Evolutionary conservation across 2,329 filamentous ascomycete genomes (phyloP).

Genomic region (Phyllosticta ampelicida): DNA sequence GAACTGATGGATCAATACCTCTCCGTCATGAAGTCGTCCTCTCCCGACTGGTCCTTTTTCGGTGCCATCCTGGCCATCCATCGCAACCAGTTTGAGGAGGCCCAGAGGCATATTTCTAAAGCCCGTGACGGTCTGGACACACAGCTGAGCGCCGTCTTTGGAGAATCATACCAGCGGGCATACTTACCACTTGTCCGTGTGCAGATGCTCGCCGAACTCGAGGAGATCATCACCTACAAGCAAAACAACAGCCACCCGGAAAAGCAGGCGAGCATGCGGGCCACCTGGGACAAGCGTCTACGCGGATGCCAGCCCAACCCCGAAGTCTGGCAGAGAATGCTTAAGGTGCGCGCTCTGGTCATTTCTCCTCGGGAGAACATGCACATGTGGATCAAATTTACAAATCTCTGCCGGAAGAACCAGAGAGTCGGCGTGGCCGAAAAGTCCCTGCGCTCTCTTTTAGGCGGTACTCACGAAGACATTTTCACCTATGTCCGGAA

Average conservation of each 20-base stretch:
- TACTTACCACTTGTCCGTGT: conserved; percentile 97
- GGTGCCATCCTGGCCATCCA: conserved; percentile 92
- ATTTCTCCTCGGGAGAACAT: conserved; percentile 88
- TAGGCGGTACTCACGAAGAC: conserved; percentile 55
- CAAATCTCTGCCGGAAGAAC: conserved; percentile 94
- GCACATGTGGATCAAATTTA: conserved; percentile 99
- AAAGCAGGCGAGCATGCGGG: conserved; percentile 82
- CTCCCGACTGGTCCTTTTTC: conserved; percentile 93
- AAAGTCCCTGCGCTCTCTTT: conserved; percentile 85
- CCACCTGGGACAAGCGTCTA: conserved; percentile 90
- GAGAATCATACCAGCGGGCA: conserved; percentile 93
- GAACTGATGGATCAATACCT: conserved; percentile 97
- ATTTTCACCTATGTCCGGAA: conserved; percentile 27
- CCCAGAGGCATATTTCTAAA: conserved; percentile 78
- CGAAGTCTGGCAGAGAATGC: conserved; percentile 97
- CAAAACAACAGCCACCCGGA: conserved; percentile 68
- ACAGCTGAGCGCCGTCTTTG: conserved; percentile 90
- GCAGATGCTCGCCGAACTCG: conserved; percentile 96
- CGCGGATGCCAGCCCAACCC: conserved; percentile 95
- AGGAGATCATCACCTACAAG: conserved; percentile 97
- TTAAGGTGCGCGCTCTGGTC: conserved; percentile 85
- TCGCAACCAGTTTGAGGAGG: conserved; percentile 89
- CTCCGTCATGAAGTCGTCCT: conserved; percentile 84
- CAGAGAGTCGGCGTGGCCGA: conserved; percentile 89
- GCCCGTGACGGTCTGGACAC: conserved; percentile 90